phyloP scores from a whole-genome alignment of 768 basidiomycete genomes.

The Amanita pallidorosea region DNA sequence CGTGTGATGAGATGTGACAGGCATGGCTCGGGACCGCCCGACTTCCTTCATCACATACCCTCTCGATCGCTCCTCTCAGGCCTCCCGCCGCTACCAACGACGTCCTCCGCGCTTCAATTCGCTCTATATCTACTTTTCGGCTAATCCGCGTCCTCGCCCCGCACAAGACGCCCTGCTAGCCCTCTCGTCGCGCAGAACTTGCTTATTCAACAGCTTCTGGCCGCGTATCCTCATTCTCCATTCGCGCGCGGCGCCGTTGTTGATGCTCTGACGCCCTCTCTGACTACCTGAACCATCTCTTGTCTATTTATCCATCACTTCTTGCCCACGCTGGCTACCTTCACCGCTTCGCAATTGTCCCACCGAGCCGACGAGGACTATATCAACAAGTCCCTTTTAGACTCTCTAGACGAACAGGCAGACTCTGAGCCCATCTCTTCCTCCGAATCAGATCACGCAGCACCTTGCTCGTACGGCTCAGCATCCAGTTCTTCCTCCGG shows the following conservation, averaged over 20 bases:
- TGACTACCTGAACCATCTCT: slow-evolving; percentile 8
- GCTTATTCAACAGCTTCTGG: slow-evolving; percentile 1
- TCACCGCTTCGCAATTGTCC: slow-evolving; percentile 24
- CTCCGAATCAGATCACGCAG: slow-evolving; percentile 40
- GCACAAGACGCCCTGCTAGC: slow-evolving; percentile 9
- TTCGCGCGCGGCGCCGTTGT: slow-evolving; percentile 13
- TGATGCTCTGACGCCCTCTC: slow-evolving; percentile 20
- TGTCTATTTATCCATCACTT: slow-evolving; percentile 10
- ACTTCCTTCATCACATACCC: slow-evolving; percentile 39
- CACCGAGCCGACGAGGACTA: slow-evolving; percentile 63
- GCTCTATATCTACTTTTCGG: slow-evolving; percentile 6
- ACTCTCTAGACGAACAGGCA: slow-evolving; percentile 74
- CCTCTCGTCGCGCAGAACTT: slow-evolving; percentile 7
- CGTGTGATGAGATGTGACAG: slow-evolving; percentile 34
- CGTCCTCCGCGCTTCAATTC: slow-evolving; percentile 11
- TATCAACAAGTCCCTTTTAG: slow-evolving; percentile 77
- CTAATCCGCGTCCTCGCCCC: slow-evolving; percentile 10
- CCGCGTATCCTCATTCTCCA: slow-evolving; percentile 8
- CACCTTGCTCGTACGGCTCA: slow-evolving; percentile 35
- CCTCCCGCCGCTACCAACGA: slow-evolving; percentile 15
- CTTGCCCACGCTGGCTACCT: slow-evolving; percentile 43
- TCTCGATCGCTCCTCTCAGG: slow-evolving; percentile 26
- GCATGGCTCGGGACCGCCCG: slow-evolving; percentile 34
- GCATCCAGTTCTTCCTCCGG: slow-evolving; percentile 44
- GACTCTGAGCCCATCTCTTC: slow-evolving; percentile 62